A percentile compares a stretch with the other conserved stretches of the same genome.
phyloP scores from a whole-genome alignment of 306 rosid species.

The Pterocarpus macrocarpus region DNA sequence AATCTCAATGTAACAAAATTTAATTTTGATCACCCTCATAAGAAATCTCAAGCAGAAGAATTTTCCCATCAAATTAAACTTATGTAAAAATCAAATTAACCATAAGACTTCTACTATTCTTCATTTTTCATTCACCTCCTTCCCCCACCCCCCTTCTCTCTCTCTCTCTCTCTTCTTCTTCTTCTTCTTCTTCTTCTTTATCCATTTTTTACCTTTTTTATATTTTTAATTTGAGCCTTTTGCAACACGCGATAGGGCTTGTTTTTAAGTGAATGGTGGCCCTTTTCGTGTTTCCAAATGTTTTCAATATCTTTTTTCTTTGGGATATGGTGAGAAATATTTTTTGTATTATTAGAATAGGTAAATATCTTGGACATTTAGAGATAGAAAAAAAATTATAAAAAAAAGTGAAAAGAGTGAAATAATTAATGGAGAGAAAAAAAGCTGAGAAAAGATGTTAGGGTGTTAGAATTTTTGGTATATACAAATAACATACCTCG shows the following conservation, averaged over 20 bases:
- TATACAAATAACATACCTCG: no score
- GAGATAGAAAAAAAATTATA: no score
- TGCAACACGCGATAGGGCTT: not conserved
- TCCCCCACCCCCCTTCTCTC: no score
- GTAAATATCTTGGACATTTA: no score
- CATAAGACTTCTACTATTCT: not conserved
- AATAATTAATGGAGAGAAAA: no score
- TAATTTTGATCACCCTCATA: not conserved
- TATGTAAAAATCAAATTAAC: not conserved
- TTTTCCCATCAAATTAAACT: not conserved
- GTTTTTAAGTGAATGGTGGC: slow-evolving; percentile 7
- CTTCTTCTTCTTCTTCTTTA: not conserved
- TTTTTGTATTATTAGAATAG: no score
- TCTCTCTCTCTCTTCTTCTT: no score
- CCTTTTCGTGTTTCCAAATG: slow-evolving; percentile 16
- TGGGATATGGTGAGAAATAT: no score
- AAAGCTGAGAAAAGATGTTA: no score
- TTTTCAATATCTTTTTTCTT: not conserved
- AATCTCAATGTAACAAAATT: not conserved
- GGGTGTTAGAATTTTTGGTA: no score
- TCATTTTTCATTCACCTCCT: not conserved
- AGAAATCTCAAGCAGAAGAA: no score
- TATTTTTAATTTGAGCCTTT: not conserved
- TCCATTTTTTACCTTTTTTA: not conserved
- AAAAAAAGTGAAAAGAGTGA: no score